Evolutionary conservation across 2,329 filamentous ascomycete species (phyloP).

Genomic region (Sporothrix brasiliensis): DNA sequence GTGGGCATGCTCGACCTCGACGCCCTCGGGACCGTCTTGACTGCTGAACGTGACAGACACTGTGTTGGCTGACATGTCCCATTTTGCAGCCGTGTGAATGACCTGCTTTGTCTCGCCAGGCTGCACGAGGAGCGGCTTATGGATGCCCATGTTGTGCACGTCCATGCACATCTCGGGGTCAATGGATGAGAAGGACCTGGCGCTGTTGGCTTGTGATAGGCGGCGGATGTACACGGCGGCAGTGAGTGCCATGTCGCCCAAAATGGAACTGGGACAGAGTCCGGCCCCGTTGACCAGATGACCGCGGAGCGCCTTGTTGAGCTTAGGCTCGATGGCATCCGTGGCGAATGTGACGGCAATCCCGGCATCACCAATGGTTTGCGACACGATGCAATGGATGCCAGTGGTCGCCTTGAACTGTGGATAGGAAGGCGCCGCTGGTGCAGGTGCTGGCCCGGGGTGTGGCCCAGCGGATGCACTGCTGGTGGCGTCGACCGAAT

Average conservation of each 20-base stretch:
- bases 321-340: conserved; percentile 66
- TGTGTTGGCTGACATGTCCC: conserved; percentile 8
- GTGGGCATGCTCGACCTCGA: conserved; percentile 66
- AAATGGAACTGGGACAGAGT: conserved; percentile 61
- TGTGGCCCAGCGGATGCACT: conserved; percentile 40
- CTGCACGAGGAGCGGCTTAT: conserved; percentile 52
- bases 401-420: conserved; percentile 60
- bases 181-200: conserved; percentile 50
- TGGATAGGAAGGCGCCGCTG: conserved; percentile 35
- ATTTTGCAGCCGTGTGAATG: conserved; percentile 62
- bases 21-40: conserved; percentile 61
- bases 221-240: conserved; percentile 68
- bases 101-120: conserved; percentile 59
- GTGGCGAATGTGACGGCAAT: conserved; percentile 58
- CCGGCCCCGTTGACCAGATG: conserved; percentile 69
- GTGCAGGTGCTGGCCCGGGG: too few species aligned
- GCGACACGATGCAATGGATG: background rate
- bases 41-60: conserved; percentile 36
- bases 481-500: conserved; percentile 41
- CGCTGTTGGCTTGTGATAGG: conserved; percentile 62
- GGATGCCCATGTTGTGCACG: conserved; percentile 54
- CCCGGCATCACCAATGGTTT: background rate
- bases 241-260: conserved; percentile 55
- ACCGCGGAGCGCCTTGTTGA: conserved; percentile 65
- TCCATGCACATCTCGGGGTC: conserved; percentile 55